Evolutionary conservation across 2,329 filamentous ascomycete genomes (phyloP).

Genomic region (Trichophyton benhamiae): DNA sequence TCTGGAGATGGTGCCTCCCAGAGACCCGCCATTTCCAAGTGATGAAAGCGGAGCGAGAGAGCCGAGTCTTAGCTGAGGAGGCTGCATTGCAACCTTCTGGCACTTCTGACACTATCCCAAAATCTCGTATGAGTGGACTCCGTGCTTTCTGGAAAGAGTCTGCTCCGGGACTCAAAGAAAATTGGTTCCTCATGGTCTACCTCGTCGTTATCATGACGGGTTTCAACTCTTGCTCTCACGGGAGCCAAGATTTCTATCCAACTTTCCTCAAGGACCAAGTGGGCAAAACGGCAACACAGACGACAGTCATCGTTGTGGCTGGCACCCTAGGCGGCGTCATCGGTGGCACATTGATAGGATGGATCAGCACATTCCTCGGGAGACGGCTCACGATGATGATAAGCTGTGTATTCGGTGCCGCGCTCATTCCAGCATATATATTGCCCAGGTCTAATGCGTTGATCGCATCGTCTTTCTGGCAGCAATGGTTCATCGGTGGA

Average conservation of each 20-base stretch:
- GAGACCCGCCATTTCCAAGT: slow-evolving; percentile 61
- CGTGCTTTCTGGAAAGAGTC: slow-evolving; percentile 8
- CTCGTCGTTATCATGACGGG: slow-evolving; percentile 78
- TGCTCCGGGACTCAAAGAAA: background rate
- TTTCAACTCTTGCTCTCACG: slow-evolving; percentile 56
- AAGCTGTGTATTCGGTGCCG: slow-evolving; percentile 54
- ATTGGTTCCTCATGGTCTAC: slow-evolving; percentile 51
- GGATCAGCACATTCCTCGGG: slow-evolving; percentile 56
- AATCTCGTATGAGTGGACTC: background rate
- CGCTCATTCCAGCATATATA: slow-evolving; percentile 71
- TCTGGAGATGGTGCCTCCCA: slow-evolving; percentile 62
- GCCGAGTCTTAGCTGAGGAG: background rate
- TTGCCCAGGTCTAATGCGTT: slow-evolving; percentile 46
- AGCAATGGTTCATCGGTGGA: slow-evolving; percentile 68
- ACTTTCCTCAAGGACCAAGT: slow-evolving; percentile 49
- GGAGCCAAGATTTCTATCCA: slow-evolving; percentile 54
- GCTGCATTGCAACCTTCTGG: background rate
- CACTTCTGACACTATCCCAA: background rate
- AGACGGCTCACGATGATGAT: slow-evolving; percentile 56
- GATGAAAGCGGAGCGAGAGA: slow-evolving; percentile 22
- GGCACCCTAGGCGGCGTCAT: slow-evolving; percentile 59
- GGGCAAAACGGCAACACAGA: slow-evolving; percentile 42
- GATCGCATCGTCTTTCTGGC: slow-evolving; percentile 71
- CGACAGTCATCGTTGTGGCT: slow-evolving; percentile 60
- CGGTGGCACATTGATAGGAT: slow-evolving; percentile 56